phyloP scores from a whole-genome alignment of 192 early-diverging fungal species.

The Fimicolochytrium jonesii region DNA sequence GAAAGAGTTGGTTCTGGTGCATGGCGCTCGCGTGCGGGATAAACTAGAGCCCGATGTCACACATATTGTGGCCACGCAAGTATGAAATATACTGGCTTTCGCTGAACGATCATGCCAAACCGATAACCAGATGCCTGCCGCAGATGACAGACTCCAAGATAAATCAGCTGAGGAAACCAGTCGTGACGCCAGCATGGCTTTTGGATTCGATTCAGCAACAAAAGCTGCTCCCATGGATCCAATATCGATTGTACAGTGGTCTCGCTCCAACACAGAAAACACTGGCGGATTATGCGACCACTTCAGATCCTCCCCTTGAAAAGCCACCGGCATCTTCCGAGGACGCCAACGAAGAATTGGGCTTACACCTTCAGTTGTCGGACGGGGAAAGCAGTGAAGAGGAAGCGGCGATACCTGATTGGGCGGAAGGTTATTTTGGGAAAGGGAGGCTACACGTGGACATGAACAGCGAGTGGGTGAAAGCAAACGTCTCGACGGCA shows the following conservation, averaged over 20 bases:
- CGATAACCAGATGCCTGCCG: background rate
- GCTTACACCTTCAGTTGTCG: background rate
- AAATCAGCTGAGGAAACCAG: conserved; percentile 25
- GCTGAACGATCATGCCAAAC: background rate
- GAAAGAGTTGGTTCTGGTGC: conserved; percentile 16
- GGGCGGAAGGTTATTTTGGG: background rate
- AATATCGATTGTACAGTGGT: conserved; percentile 32
- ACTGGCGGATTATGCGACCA: too few species aligned
- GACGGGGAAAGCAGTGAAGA: too few species aligned
- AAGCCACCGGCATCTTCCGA: too few species aligned
- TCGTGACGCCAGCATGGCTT: conserved; percentile 63
- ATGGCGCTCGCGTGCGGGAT: conserved; percentile 35
- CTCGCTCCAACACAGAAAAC: background rate
- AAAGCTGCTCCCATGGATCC: conserved; percentile 62
- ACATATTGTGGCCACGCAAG: conserved; percentile 41
- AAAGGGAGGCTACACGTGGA: background rate
- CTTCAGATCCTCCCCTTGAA: too few species aligned
- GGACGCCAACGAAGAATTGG: background rate
- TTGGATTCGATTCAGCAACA: conserved; percentile 59
- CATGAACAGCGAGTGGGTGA: conserved; percentile 23
- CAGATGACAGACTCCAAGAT: conserved; percentile 31
- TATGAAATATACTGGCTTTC: conserved; percentile 12
- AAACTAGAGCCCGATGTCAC: conserved; percentile 32
- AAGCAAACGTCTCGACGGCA: conserved; percentile 29
- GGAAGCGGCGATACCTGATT: conserved; percentile 7